Evolutionary conservation across 257 asterid genomes (phyloP).

Genomic region (Scutellaria galericulata): DNA sequence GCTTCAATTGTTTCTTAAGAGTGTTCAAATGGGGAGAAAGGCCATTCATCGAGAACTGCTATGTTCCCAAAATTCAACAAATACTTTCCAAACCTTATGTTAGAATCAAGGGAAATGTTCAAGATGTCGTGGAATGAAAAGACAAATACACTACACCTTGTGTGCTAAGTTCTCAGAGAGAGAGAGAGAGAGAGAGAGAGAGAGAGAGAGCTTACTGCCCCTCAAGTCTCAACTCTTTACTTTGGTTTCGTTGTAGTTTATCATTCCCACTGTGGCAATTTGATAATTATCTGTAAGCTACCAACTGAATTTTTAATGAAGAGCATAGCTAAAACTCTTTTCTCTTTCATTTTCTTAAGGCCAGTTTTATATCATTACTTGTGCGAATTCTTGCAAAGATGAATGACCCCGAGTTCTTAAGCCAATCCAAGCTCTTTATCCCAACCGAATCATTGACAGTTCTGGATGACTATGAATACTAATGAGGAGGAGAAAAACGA

Average conservation of each 20-base stretch:
- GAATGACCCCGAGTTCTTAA: neutral
- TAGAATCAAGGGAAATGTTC: constrained; percentile 10
- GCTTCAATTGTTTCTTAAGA: too few species aligned
- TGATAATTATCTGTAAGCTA: neutral
- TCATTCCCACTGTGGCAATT: neutral
- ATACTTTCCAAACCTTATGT: neutral
- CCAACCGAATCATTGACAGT: neutral
- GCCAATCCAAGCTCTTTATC: constrained; percentile 18
- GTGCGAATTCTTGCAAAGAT: neutral
- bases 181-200: too few species aligned
- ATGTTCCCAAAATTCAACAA: neutral
- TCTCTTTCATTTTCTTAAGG: neutral
- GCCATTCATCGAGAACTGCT: neutral
- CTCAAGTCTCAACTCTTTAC: too few species aligned
- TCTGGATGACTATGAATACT: neutral
- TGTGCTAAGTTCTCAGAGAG: too few species aligned
- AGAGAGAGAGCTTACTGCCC: too few species aligned
- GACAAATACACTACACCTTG: too few species aligned
- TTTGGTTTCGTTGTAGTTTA: too few species aligned
- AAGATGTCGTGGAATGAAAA: too few species aligned
- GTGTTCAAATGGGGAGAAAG: too few species aligned
- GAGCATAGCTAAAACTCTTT: neutral
- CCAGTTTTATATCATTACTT: neutral
- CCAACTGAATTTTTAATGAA: neutral
- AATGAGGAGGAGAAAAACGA: neutral